Base-by-base conservation (phyloP, 495 filamentous ascomycete species). In the Aspergillus funiculosus region DNA sequence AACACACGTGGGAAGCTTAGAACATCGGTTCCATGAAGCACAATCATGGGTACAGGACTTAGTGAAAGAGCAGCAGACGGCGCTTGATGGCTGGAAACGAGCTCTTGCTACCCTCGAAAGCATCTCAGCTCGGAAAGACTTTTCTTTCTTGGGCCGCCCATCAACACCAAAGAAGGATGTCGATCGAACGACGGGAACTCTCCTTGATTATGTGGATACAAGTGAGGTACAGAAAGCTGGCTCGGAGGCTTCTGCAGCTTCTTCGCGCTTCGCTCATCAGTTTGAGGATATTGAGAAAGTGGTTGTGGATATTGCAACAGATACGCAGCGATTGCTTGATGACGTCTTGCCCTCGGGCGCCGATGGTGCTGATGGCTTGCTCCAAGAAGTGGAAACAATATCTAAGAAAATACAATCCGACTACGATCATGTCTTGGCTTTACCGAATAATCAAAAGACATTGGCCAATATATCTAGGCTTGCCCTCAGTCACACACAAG, bases 351-450 rank as follows among this genome's bases (percentile, higher is more conserved):
- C 59, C 37, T 42, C 58, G 4, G 54, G 66, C 24, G 59, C 55
- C 4, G 70, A 76, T 32, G 71, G 73, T 24, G 65, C 73, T 15
- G 67, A 72, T 28, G 72, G 70, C 43, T 65, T 96, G 11, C 60
- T 90, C 39, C 79, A 91, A 38, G 94, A 97, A 58, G 87, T 99
- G 29, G 81, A 89, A 58, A 81, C 86, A 0, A 71, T 97, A 43
- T 79, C 81, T 11, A 86, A 76, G 56, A 97, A 95, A 66, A 81
- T 99, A 49, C 78, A 79, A 13, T 86, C 86, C 1, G 94, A 97
- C 59, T 87, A 85, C 57, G 84, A 94, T 52, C 83, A 86, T 59
- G 80, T 89, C 3, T 66, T 87, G 13, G 75, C 75, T 5, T 79
- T 89, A 36, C 71, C 80, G 1, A 78, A 75, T 61, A 83, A 78